Percentiles rank a stretch among this genome's conserved stretches.
Conservation (phyloP, 805 yeast genomes). For the Blastobotrys attinorum region DNA sequence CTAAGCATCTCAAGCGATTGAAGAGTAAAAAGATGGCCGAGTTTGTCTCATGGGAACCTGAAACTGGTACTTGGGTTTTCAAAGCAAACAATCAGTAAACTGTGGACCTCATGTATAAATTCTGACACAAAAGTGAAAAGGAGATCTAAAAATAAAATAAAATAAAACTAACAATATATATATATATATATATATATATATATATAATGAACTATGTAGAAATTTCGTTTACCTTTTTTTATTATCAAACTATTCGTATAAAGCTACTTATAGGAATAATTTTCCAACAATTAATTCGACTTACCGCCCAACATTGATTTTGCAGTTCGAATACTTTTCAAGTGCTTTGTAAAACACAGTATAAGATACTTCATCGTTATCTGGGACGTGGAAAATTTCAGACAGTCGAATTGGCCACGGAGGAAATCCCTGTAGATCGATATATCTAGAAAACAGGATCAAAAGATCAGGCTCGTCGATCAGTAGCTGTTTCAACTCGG, state of each 20-base stretch:
- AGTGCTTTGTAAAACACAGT: conserved; percentile 59
- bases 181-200: too few relatives aligned
- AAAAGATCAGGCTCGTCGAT: conserved; percentile 92
- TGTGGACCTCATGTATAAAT: background rate
- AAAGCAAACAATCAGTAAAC: too few relatives aligned
- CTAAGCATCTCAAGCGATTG: conserved; percentile 59
- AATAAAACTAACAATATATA: background rate
- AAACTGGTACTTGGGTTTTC: conserved; percentile 41
- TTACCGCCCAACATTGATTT: conserved; percentile 82
- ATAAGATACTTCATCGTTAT: conserved; percentile 68
- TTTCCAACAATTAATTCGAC: too few relatives aligned
- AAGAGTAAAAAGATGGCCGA: conserved; percentile 50
- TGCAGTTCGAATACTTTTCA: conserved; percentile 57
- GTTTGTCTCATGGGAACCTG: conserved; percentile 71
- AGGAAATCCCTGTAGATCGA: conserved; percentile 90
- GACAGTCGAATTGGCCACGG: conserved; percentile 95
- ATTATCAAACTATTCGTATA: too few relatives aligned
- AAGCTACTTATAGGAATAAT: too few relatives aligned
- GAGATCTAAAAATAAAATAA: background rate
- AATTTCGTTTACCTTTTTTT: too few relatives aligned
- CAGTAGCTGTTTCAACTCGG: conserved; percentile 48
- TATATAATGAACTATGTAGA: too few relatives aligned
- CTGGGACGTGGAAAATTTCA: conserved; percentile 87
- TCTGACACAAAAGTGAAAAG: background rate
- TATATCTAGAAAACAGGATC: conserved; percentile 72